A percentile compares a stretch with the other conserved stretches of the same genome.
Evolutionary conservation across 495 filamentous ascomycete genomes (phyloP).

Genomic region (Schizothecium vesticola): DNA sequence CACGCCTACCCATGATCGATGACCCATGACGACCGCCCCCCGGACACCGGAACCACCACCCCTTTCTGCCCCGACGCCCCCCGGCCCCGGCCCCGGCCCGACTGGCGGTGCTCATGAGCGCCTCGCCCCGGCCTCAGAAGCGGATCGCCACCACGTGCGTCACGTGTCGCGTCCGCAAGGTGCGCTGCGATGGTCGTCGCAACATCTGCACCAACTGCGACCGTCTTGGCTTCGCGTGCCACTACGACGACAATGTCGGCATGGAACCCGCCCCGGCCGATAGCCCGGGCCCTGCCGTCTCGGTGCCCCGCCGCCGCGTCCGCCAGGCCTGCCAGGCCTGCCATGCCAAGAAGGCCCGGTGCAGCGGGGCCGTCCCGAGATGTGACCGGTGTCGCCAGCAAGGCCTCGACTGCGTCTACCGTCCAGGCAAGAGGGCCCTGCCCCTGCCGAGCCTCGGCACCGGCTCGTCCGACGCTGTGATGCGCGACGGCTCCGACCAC

Average conservation of each 20-base stretch:
- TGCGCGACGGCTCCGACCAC: conserved; percentile 13
- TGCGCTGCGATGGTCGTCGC: conserved; percentile 45
- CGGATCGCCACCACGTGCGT: conserved; percentile 35
- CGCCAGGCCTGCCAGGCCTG: conserved; percentile 46
- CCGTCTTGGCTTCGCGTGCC: conserved; percentile 44
- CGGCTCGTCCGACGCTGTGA: neutral
- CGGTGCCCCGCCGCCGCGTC: conserved; percentile 43
- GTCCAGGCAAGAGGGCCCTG: conserved; percentile 39
- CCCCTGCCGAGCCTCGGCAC: conserved; percentile 11
- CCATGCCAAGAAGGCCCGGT: conserved; percentile 45
- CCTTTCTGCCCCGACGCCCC: neutral
- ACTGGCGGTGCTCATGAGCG: conserved; percentile 18
- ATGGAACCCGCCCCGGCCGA: conserved; percentile 28
- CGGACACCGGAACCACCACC: neutral
- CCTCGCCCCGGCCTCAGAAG: conserved; percentile 28
- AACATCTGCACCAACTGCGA: conserved; percentile 45
- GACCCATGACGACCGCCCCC: conserved; percentile 1
- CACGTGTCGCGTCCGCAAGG: conserved; percentile 46
- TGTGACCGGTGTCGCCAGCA: conserved; percentile 44
- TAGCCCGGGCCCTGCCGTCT: conserved; percentile 20
- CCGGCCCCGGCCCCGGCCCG: neutral
- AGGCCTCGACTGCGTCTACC: conserved; percentile 46
- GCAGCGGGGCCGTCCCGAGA: conserved; percentile 42
- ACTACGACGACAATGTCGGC: conserved; percentile 38
- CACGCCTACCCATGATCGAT: neutral